Evolutionary conservation across 225 moss, liverwort and hornwort species (phyloP).

Genomic region (Polytrichum commune): DNA sequence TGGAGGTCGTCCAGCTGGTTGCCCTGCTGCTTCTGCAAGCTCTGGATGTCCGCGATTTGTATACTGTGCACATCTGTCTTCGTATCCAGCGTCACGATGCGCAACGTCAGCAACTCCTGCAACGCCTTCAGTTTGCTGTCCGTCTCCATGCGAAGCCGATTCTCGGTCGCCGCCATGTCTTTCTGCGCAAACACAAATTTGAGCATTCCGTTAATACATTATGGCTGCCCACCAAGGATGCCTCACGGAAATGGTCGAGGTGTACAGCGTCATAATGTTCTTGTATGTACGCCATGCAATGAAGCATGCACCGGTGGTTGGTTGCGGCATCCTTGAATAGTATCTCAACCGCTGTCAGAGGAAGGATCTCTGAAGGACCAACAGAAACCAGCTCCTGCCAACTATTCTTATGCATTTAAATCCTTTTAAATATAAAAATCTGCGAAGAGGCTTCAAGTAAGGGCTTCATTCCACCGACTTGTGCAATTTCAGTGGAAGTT

Average conservation of each 20-base stretch:
- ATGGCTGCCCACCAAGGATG: background rate
- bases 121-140: conserved; percentile 52
- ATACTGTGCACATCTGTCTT: conserved; percentile 46
- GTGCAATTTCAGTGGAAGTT: too few relatives aligned
- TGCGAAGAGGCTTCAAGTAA: too few relatives aligned
- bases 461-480: too few relatives aligned
- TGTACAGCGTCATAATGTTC: background rate
- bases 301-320: background rate
- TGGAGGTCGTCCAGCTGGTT: conserved; percentile 61
- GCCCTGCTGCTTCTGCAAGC: conserved; percentile 35
- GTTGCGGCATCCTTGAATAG: background rate
- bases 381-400: too few relatives aligned
- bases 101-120: conserved; percentile 39
- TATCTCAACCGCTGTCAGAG: background rate
- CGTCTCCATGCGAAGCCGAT: conserved; percentile 46
- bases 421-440: too few relatives aligned
- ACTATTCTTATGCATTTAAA: too few relatives aligned
- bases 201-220: background rate
- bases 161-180: conserved; percentile 51
- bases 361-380: background rate
- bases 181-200: conserved; percentile 15
- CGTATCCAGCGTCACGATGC: conserved; percentile 44
- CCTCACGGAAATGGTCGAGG: too few relatives aligned
- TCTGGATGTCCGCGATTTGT: conserved; percentile 45
- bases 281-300: background rate